A percentile compares a stretch with the other conserved stretches of the same genome.
phyloP scores from a whole-genome alignment of 23 red algal genomes.

The Pyropia yezoensis region DNA sequence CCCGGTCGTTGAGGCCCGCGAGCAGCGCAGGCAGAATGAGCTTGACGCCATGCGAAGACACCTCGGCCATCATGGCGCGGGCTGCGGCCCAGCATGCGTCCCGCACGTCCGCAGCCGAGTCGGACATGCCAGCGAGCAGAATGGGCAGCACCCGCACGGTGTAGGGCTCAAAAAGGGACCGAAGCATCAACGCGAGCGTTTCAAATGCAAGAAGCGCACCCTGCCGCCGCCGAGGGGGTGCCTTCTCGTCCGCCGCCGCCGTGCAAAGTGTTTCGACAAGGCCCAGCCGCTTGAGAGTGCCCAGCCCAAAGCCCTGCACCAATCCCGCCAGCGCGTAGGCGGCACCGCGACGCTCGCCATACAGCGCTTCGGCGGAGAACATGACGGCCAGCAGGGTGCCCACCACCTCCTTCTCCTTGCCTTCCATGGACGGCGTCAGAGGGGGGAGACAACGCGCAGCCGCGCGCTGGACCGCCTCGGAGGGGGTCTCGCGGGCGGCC shows the following conservation, averaged over 20 bases:
- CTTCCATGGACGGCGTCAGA: slow-evolving; percentile 21
- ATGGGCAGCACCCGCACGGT: slow-evolving; percentile 65
- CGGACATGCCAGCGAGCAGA: slow-evolving; percentile 69
- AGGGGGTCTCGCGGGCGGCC: slow-evolving; percentile 64
- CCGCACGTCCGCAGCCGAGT: slow-evolving; percentile 61
- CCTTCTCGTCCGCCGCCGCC: slow-evolving; percentile 40
- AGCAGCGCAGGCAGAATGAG: slow-evolving; percentile 68
- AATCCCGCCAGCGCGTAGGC: slow-evolving; percentile 81
- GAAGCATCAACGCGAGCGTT: slow-evolving; percentile 51
- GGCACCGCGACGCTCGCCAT: slow-evolving; percentile 69
- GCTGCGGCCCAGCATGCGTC: slow-evolving; percentile 65
- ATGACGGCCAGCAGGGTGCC: slow-evolving; percentile 19
- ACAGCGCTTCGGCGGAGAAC: slow-evolving; percentile 23
- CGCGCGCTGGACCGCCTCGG: slow-evolving; percentile 74
- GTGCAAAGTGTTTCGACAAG: slow-evolving; percentile 30
- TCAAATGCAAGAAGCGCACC: slow-evolving; percentile 69
- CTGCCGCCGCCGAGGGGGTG: slow-evolving; percentile 31
- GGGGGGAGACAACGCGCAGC: slow-evolving; percentile 53
- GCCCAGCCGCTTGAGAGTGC: slow-evolving; percentile 29
- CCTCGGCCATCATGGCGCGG: slow-evolving; percentile 71
- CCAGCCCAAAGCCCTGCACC: slow-evolving; percentile 48
- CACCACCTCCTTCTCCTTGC: slow-evolving; percentile 8
- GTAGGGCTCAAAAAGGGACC: slow-evolving; percentile 77
- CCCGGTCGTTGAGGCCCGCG: slow-evolving; percentile 40
- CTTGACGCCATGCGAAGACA: slow-evolving; percentile 67